Base-by-base conservation (phyloP, 441 rosid species). In the Dalechampia spathulata region DNA sequence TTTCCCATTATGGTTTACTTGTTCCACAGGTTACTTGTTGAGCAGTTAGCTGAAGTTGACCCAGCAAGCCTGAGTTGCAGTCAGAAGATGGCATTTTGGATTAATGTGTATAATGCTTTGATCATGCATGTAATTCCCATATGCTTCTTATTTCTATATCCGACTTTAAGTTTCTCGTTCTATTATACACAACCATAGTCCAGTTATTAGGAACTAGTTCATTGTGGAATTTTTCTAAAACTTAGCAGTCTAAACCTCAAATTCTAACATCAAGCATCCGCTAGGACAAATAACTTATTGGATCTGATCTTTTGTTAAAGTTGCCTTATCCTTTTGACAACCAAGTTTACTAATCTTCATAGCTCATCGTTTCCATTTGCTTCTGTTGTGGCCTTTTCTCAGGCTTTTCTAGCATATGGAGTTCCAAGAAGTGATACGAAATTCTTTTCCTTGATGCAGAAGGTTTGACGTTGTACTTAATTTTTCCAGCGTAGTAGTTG, bases 11-110 rank as follows among this genome's bases (percentile, higher is more conserved):
- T 54, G 40, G 15, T 53, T 56, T 50, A 21, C 52, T 47, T 61
- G 8, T 46, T 30, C 7, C 65, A 50, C 79, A 82, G 92, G 63
- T 65, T 78, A 50, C 81, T 85, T 26, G 81, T 85, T 67, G 83
- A 82, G 72, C 83, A 76, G 67, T 73, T 85, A 66, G 76, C 82
- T 46, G 66, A 69, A 66, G 79, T 78, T 55, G 74, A 75, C 58
- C 81, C 78, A 14, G 71, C 81, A 63, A 52, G 66, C 74, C 49
- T 82, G 73, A 66, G 63, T 50, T 63, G 65, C 62, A 64, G 60
- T 22, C 83, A 82, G 81, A 85, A 82, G 80, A 69, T 85, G 43
- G 81, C 88, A 54, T 84, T 84, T 71, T 84, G 91, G 91, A 78
- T 82, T 71, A 84, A 84, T 51, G 68, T 82, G 68, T 84, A 85